A percentile compares a stretch with the other conserved stretches of the same genome.
Conservation (phyloP, 305 asterid species). For the Solanum hybrid region DNA sequence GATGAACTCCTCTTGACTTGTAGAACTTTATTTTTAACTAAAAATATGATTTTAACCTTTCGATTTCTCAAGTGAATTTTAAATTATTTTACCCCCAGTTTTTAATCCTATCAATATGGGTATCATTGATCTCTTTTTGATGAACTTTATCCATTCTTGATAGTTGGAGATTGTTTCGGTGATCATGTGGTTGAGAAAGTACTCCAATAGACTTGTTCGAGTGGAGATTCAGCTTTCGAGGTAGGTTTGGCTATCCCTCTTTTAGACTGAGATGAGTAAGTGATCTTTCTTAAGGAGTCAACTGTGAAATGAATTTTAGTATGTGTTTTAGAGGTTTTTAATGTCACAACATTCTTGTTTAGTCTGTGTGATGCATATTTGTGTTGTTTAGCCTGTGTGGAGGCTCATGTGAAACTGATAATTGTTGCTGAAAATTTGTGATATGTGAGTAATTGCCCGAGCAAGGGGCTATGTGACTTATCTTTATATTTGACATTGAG, state of each 20-base stretch:
- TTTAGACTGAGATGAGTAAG: background rate
- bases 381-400: background rate
- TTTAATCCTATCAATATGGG: background rate
- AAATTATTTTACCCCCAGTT: background rate
- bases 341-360: background rate
- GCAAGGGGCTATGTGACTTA: background rate
- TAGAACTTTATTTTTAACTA: background rate
- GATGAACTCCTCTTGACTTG: background rate
- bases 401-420: background rate
- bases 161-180: background rate
- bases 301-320: background rate
- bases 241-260: background rate
- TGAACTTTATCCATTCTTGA: background rate
- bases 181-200: background rate
- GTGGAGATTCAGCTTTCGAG: background rate
- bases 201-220: background rate
- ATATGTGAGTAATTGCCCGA: background rate
- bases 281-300: background rate
- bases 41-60: background rate
- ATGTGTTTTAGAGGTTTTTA: background rate
- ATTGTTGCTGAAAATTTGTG: background rate
- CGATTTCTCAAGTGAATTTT: background rate
- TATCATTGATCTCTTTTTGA: background rate
- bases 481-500: background rate
- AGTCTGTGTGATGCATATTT: background rate